Base-by-base conservation (phyloP, 2,329 filamentous ascomycete species). In the Dendrostoma leiphaemia region DNA sequence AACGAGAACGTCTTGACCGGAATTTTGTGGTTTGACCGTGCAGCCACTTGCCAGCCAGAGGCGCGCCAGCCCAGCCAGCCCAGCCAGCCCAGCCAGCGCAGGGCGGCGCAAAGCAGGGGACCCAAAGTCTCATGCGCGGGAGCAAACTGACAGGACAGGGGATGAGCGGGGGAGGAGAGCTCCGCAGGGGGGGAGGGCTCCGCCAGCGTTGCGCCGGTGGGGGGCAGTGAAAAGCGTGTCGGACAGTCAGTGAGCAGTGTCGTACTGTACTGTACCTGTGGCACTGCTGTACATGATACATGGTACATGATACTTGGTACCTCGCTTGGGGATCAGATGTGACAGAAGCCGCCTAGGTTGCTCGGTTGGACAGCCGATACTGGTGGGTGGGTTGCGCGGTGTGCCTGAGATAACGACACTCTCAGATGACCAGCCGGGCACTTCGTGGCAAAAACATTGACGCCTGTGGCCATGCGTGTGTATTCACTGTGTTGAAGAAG, bases 71-170 rank as follows among this genome's bases (percentile, higher is more conserved):
- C n/a, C n/a, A n/a, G n/a, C n/a, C n/a, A n/a, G n/a, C n/a, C n/a
- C n/a, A n/a, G n/a, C n/a, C n/a, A n/a, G n/a, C n/a, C n/a, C n/a
- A n/a, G n/a, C n/a, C n/a, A n/a, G n/a, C n/a, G n/a, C n/a, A n/a
- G n/a, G n/a, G n/a, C n/a, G n/a, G n/a, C n/a, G n/a, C n/a, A n/a
- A n/a, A n/a, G n/a, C n/a, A n/a, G n/a, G n/a, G n/a, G n/a, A n/a
- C n/a, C n/a, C n/a, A n/a, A n/a, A n/a, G n/a, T n/a, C n/a, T n/a
- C n/a, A n/a, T n/a, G n/a, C n/a, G n/a, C n/a, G n/a, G n/a, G n/a
- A n/a, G n/a, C n/a, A n/a, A n/a, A n/a, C n/a, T 41, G 38, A 41
- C 38, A 41, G n/a, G 38, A 41, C 38, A 41, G 38, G 38, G 38
- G 38, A 21, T 23, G 38, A 8, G 17, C 8, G 17, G 17, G 2